Base-by-base conservation (phyloP, 768 basidiomycete genomes). In the Leccinum ochraceum region DNA sequence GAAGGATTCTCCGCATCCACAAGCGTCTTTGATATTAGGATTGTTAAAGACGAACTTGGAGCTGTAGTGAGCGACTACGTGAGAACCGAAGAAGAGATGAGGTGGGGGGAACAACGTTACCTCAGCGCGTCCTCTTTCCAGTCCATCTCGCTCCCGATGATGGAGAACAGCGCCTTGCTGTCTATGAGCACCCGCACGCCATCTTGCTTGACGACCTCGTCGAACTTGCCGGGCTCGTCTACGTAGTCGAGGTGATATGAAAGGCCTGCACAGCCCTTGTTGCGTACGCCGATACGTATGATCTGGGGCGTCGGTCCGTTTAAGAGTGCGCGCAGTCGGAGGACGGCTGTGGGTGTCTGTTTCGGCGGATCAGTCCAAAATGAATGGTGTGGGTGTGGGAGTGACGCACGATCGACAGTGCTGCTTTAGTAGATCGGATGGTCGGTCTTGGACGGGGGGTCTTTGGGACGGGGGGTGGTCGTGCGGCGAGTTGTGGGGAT, bases 141-240 rank as follows among this genome's bases (percentile, higher is more conserved):
- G 71, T 96, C 94, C 97, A 99, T 99, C 81, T 92, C 92, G 74
- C 94, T 96, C 54, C 97, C 97, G 62, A 99, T 97, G 66, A 99
- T 97, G 60, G 92, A 94, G 73, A 99, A 98, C 64, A 99, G 77
- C 26, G 97, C 97, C 75, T 95, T 98, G 71, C 88, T 90, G 78
- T 99, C 97, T 72, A 98, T 94, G 63, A 98, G 79, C 50, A 99
- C 96, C 65, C 81, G 84, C 26, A 97, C 93, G 2, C 91, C 96
- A 65, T 98, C 95, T 76, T 98, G 97, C 73, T 94, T 87, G 22
- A 98, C 95, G 17, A 98, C 84, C 71, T 98, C 97, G 77, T 99
- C 97, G 67, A 98, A 98, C 74, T 88, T 90, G 5, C 84, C 92
- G 1, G 93, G 87, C 68, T 86, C 78, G 46, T 95, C 93, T 57